A percentile compares a stretch with the other conserved stretches of the same genome.
These are phyloP conservation scores for Umbelopsis sp. DNA, from an alignment of 192 early-diverging fungal species.

Conservation along the genomic window DNA sequence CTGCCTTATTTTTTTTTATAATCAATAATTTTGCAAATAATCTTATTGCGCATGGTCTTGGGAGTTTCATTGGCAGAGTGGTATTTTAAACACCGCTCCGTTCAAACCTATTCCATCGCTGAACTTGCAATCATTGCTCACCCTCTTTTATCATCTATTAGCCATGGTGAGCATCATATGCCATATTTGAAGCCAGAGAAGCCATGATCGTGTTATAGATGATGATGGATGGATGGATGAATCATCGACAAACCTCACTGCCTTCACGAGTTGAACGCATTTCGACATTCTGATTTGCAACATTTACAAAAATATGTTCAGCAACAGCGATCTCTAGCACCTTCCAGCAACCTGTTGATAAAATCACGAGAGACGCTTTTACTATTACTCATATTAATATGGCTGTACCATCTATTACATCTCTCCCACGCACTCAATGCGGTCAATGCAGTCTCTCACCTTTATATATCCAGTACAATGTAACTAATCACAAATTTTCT, in stretches of 20 bases:
- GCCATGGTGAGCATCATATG: conserved; percentile 20
- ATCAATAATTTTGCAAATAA: not conserved
- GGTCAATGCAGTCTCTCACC: too few species aligned
- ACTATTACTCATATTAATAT: too few species aligned
- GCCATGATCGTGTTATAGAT: not conserved
- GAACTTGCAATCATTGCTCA: not conserved
- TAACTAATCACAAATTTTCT: not conserved
- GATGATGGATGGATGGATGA: conserved; percentile 16
- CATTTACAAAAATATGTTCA: not conserved
- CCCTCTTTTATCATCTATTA: conserved; percentile 11
- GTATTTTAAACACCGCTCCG: not conserved
- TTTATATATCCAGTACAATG: not conserved
- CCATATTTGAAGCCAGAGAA: not conserved
- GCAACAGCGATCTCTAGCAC: too few species aligned
- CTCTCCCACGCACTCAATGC: too few species aligned
- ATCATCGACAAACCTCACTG: not conserved
- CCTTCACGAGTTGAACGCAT: not conserved
- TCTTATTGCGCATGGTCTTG: not conserved
- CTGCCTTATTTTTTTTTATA: conserved; percentile 8
- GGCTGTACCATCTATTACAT: too few species aligned
- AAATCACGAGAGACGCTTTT: not conserved
- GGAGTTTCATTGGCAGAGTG: not conserved
- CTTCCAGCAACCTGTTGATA: not conserved
- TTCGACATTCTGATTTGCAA: not conserved
- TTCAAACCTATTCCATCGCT: not conserved